A percentile compares a stretch with the other conserved stretches of the same genome.
phyloP scores from a whole-genome alignment of 1,284 basidiomycete genomes.

The Pyrrhoderma noxium region DNA sequence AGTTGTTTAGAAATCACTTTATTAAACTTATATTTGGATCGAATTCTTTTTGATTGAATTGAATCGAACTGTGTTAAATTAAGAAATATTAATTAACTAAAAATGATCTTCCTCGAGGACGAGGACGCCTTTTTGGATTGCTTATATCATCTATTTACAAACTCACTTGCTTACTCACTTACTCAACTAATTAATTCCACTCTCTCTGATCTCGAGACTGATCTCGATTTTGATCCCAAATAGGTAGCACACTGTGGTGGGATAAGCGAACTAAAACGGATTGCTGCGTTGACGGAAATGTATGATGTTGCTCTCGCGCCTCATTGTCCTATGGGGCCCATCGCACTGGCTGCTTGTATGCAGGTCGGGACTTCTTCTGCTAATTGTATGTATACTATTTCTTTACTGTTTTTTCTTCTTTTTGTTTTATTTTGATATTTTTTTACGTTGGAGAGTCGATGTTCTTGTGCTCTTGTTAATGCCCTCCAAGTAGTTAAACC shows the following conservation, averaged over 20 bases:
- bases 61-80: too few relatives aligned
- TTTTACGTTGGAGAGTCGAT: too few relatives aligned
- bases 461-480: too few relatives aligned
- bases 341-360: conserved; percentile 67
- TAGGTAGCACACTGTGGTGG: conserved; percentile 61
- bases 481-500: too few relatives aligned
- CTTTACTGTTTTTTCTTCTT: not conserved
- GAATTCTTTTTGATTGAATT: too few relatives aligned
- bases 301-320: conserved; percentile 60
- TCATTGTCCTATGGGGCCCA: conserved; percentile 60
- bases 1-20: too few relatives aligned
- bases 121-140: too few relatives aligned
- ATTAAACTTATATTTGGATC: too few relatives aligned
- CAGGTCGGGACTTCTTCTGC: conserved; percentile 48
- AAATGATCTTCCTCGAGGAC: too few relatives aligned
- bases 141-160: too few relatives aligned
- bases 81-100: too few relatives aligned
- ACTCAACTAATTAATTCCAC: not conserved
- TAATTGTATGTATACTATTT: conserved; percentile 38
- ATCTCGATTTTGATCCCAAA: not conserved
- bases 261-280: conserved; percentile 66
- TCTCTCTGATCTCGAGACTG: not conserved
- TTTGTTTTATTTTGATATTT: not conserved
- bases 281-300: conserved; percentile 63
- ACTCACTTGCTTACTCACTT: too few relatives aligned